phyloP scores from a whole-genome alignment of 164 flowering plant species.

The Hamamelis virginiana region DNA sequence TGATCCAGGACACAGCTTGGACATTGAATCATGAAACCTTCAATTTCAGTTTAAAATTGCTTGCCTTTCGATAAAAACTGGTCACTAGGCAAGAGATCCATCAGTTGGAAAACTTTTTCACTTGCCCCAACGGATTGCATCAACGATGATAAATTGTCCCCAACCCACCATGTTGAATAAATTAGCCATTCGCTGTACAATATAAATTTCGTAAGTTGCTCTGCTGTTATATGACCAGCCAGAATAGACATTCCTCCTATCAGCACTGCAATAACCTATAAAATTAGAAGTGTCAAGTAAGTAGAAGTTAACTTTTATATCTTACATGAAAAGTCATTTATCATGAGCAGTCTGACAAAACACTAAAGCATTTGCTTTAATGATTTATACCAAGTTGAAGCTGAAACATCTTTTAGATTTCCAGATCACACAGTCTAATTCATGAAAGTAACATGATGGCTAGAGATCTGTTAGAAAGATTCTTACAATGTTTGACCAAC shows the following conservation, averaged over 20 bases:
- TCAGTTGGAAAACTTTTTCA: slow-evolving; percentile 91
- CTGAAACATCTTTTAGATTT: not conserved
- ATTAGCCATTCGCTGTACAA: slow-evolving; percentile 94
- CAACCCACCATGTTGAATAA: slow-evolving; percentile 94
- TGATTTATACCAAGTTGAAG: not conserved
- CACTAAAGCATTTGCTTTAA: not conserved
- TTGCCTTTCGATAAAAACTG: slow-evolving; percentile 76
- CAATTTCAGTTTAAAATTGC: slow-evolving; percentile 12
- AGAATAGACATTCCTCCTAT: slow-evolving; percentile 83
- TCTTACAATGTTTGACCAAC: not conserved
- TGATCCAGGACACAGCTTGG: no score
- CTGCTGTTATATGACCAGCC: slow-evolving; percentile 80
- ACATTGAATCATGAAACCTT: not conserved
- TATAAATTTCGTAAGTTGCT: slow-evolving; percentile 89
- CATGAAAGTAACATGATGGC: not conserved
- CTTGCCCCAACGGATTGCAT: slow-evolving; percentile 99
- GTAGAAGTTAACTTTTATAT: slow-evolving; percentile 1
- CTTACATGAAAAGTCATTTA: not conserved
- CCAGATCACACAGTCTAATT: not conserved
- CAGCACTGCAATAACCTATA: slow-evolving; percentile 83
- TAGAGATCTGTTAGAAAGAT: not conserved
- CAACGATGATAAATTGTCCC: slow-evolving; percentile 79
- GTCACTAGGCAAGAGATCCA: slow-evolving; percentile 79
- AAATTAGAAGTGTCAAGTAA: slow-evolving; percentile 20
- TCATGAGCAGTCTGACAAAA: not conserved